Evolutionary conservation across 2,329 filamentous ascomycete species (phyloP).

Genomic region (Apiospora kogelbergensis): DNA sequence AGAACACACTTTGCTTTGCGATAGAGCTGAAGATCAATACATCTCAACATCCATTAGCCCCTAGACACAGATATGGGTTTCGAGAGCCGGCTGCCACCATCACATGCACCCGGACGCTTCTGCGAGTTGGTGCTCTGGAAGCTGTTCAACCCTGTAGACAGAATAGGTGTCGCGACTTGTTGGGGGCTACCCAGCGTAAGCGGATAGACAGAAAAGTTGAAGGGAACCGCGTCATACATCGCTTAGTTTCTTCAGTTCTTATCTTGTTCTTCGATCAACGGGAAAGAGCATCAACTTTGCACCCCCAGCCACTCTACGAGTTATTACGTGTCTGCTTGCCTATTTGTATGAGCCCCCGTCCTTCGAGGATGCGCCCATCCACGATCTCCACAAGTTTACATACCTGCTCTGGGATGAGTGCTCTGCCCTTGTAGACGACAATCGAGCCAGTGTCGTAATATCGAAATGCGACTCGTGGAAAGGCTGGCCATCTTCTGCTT

Average conservation of each 20-base stretch:
- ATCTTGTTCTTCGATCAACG: too few species aligned
- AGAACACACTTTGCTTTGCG: neutral
- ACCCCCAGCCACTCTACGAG: neutral
- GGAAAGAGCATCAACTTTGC: neutral
- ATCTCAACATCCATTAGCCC: too few species aligned
- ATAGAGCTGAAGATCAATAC: neutral
- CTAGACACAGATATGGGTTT: neutral
- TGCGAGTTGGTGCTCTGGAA: neutral
- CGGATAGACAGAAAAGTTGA: neutral
- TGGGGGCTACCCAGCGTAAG: neutral
- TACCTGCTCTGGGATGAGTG: neutral
- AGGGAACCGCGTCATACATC: neutral
- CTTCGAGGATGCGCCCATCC: neutral
- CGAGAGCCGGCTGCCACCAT: too few species aligned
- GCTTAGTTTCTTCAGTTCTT: neutral
- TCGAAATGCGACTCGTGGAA: neutral
- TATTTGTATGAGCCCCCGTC: neutral
- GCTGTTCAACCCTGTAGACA: neutral
- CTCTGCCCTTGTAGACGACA: neutral
- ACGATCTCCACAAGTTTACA: too few species aligned
- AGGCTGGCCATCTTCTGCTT: neutral
- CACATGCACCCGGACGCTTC: neutral
- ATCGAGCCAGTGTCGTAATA: neutral
- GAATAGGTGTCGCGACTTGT: neutral
- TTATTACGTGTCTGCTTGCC: neutral